phyloP scores from a whole-genome alignment of 2,329 filamentous ascomycete genomes.

The Exutisphaerella laricina region DNA sequence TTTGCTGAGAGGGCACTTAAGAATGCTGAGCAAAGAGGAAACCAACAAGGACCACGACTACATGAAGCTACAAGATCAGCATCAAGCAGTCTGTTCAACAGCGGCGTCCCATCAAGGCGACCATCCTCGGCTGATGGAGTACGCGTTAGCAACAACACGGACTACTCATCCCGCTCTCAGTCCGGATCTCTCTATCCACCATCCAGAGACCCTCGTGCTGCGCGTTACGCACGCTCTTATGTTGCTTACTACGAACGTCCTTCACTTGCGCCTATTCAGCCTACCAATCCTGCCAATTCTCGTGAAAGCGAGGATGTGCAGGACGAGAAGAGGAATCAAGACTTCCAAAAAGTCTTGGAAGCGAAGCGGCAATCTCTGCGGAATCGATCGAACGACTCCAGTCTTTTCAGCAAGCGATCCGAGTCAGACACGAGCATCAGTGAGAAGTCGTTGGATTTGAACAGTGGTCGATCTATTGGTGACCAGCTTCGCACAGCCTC shows the following conservation, averaged over 20 bases:
- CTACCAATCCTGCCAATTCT: background rate
- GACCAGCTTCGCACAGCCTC: slow-evolving; percentile 1
- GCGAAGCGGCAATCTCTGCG: background rate
- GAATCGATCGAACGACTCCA: slow-evolving; percentile 1
- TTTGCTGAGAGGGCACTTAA: background rate
- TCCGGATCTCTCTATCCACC: background rate
- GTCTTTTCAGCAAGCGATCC: background rate
- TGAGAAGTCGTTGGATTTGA: background rate
- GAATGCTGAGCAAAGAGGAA: background rate
- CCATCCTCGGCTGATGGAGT: background rate
- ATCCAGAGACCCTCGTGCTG: slow-evolving; percentile 1
- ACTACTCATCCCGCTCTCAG: background rate
- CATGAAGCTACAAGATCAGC: background rate
- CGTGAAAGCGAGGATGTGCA: background rate
- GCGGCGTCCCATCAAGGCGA: background rate
- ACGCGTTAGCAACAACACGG: background rate
- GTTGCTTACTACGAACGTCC: slow-evolving; percentile 2
- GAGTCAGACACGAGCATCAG: background rate
- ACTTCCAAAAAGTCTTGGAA: background rate
- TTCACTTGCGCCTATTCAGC: slow-evolving; percentile 1
- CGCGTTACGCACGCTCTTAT: slow-evolving; percentile 1
- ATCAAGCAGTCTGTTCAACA: slow-evolving; percentile 3
- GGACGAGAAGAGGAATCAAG: background rate
- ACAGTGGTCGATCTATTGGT: background rate
- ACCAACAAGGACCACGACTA: background rate